Evolutionary conservation across 1,139 yeast genomes (phyloP).

Genomic region (Candida glucosophila): DNA sequence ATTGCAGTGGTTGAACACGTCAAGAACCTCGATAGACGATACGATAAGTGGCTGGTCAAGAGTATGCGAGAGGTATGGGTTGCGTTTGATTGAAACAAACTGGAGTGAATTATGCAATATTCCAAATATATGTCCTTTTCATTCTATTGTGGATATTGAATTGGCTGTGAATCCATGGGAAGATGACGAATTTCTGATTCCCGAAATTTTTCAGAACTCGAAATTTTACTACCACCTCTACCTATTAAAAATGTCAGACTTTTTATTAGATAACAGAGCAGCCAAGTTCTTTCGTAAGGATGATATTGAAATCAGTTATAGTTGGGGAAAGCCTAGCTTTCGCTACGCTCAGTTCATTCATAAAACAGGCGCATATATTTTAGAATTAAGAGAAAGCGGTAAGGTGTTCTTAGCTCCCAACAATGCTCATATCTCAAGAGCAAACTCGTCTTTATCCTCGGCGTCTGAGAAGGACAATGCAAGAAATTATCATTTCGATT

Average conservation of each 20-base stretch:
- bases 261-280: conserved; percentile 75
- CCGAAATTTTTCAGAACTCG: conserved; percentile 39
- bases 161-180: conserved; percentile 62
- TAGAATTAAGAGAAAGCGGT: conserved; percentile 78
- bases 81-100: conserved; percentile 85
- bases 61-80: conserved; percentile 77
- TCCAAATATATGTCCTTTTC: conserved; percentile 76
- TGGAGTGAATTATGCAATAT: conserved; percentile 78
- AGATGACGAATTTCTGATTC: conserved; percentile 45
- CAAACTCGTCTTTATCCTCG: conserved; percentile 29
- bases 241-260: conserved; percentile 60
- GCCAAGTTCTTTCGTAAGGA: conserved; percentile 50
- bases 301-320: conserved; percentile 55
- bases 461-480: conserved; percentile 16
- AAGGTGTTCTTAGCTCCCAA: conserved; percentile 77
- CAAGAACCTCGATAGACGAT: conserved; percentile 85
- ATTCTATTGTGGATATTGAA: conserved; percentile 66
- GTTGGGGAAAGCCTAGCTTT: conserved; percentile 88
- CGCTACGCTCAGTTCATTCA: conserved; percentile 86
- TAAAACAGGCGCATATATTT: conserved; percentile 79
- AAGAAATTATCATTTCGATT: conserved; percentile 36
- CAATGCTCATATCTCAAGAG: conserved; percentile 61
- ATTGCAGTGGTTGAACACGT: conserved; percentile 87
- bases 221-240: conserved; percentile 56
- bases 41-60: conserved; percentile 76